phyloP scores from a whole-genome alignment of 108 stramenopile species.

The Cyclotella choctawhatcheeana region DNA sequence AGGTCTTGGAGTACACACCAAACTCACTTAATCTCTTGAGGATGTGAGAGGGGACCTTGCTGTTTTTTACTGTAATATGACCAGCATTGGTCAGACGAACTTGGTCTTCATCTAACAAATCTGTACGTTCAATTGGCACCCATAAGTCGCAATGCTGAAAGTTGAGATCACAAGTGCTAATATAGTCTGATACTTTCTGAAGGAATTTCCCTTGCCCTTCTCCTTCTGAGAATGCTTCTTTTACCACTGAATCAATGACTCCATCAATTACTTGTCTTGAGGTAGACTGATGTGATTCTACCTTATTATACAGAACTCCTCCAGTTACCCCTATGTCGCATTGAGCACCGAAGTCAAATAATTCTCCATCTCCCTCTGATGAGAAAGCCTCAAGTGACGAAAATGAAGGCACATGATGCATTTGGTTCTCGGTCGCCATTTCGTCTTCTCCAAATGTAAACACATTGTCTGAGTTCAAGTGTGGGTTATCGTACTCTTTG shows the following conservation, averaged over 20 bases:
- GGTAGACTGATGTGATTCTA: not conserved
- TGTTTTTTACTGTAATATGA: conserved; percentile 35
- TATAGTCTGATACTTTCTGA: conserved; percentile 50
- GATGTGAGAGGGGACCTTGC: conserved; percentile 13
- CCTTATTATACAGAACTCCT: not conserved
- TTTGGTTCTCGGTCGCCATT: not conserved
- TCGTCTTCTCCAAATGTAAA: conserved; percentile 16
- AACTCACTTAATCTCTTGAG: conserved; percentile 39
- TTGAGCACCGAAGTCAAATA: too few species aligned
- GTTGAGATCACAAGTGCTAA: conserved; percentile 54
- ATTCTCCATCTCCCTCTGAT: conserved; percentile 50
- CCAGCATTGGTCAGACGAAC: conserved; percentile 37
- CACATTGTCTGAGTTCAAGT: conserved; percentile 2
- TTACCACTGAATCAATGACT: conserved; percentile 32
- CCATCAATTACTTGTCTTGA: conserved; percentile 21
- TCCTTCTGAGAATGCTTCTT: conserved; percentile 10
- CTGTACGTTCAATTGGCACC: conserved; percentile 55
- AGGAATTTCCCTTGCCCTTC: conserved; percentile 58
- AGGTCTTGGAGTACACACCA: conserved; percentile 74
- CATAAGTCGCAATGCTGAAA: conserved; percentile 81
- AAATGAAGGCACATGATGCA: conserved; percentile 14
- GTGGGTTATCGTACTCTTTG: not conserved
- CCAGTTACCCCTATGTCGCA: too few species aligned
- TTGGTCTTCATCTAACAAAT: not conserved
- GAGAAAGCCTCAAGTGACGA: conserved; percentile 9